These are phyloP conservation scores for Liriodendron chinense DNA, from an alignment of 164 flowering plant species.

Conservation along the genomic window DNA sequence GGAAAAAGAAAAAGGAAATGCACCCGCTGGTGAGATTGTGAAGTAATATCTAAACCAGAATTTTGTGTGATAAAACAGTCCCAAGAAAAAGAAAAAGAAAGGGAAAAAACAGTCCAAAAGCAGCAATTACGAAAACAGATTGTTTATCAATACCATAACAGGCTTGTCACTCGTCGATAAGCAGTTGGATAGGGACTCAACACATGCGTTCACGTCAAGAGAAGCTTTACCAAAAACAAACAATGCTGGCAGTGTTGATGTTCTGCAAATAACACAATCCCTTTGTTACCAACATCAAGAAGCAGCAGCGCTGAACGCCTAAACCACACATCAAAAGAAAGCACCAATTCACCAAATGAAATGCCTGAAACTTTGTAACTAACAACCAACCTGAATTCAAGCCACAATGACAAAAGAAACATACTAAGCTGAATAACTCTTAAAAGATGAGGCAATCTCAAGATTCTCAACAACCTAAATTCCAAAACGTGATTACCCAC, in stretches of 20 bases:
- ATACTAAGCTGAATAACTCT: no score
- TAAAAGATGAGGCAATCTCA: no score
- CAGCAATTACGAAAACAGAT: neutral
- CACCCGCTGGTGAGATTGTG: neutral
- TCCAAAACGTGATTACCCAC: no score
- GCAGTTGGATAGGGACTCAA: slow-evolving; percentile 34
- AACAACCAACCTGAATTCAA: no score
- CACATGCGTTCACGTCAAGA: slow-evolving; percentile 43
- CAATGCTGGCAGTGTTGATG: slow-evolving; percentile 79
- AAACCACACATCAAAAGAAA: neutral
- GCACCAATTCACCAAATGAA: neutral
- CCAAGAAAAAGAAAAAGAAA: neutral
- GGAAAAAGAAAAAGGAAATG: neutral
- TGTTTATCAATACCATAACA: slow-evolving; percentile 46
- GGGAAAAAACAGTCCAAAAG: neutral
- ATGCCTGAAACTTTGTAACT: no score
- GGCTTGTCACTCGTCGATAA: slow-evolving; percentile 45
- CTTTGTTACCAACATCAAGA: neutral
- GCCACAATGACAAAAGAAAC: no score
- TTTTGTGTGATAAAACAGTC: neutral
- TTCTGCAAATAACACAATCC: slow-evolving; percentile 41
- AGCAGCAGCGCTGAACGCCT: neutral
- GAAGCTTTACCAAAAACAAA: slow-evolving; percentile 81
- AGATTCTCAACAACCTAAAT: no score
- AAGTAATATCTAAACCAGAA: neutral